Evolutionary conservation across 352 stramenopile genomes (phyloP), one percentile per base, ranked within the genome.

Genomic region (Phytophthora rubi): DNA sequence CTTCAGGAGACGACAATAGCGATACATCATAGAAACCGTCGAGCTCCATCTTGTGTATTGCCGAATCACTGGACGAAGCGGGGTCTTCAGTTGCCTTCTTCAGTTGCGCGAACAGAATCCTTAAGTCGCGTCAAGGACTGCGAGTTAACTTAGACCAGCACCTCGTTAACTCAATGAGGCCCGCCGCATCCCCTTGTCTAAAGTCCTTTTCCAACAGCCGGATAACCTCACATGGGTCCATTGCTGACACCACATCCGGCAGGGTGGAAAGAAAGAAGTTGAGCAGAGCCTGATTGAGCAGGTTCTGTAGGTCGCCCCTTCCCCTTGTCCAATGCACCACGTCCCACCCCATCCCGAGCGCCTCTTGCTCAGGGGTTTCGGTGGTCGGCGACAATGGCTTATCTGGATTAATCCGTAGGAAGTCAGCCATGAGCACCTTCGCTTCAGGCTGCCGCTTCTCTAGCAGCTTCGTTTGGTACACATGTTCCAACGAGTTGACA

Each of bases 151-250:
- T 71, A 23, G 55, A 6, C 26, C 35, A 71, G 0, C 23, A 16
- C 5, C 35, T 6, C 0, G 39, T 66, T 0, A 66, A 18, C 18
- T 71, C 56, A 39, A 66, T 65, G 2, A 65, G 23, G 1, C 26
- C 56, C 1, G 52, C 32, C 8, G 30, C 57, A 37, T 54, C 56
- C 13, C 37, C 26, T 37, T 47, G 57, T 0, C 56, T 56, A 6
- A 15, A 62, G n/a, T 63, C 35, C 18, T 73, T 45, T 15, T 73
- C 66, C 6, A 73, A 47, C 0, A 39, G 6, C 2, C 39, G 18
- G 2, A 56, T 35, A 3, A 74, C 48, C 23, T 70, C 49, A 12
- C 48, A 74, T 33, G 60, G 48, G 21, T 66, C 39, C 37, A 70
- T 65, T 16, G 18, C 35, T 13, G 47, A 73, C 9, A 73, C 60